Conservation (phyloP, 2,329 filamentous ascomycete species). For the Cryphonectria japonica region DNA sequence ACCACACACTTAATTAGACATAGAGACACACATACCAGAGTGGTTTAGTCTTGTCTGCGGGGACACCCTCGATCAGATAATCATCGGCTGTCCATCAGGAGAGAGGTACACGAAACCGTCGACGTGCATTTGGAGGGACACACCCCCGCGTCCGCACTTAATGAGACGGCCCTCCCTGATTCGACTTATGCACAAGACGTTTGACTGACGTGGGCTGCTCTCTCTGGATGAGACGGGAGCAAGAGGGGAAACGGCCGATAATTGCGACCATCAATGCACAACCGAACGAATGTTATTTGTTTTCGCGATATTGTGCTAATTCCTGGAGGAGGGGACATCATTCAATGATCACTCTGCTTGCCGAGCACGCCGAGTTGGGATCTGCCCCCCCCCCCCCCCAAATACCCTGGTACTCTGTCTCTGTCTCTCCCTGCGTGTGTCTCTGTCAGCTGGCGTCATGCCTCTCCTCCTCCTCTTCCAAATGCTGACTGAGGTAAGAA, state of each 20-base stretch:
- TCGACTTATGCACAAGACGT: background rate
- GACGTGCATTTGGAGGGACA: constrained; percentile 2
- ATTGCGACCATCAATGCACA: constrained; percentile 19
- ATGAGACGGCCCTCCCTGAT: background rate
- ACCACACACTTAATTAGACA: background rate
- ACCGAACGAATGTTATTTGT: constrained; percentile 14
- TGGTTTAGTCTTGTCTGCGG: background rate
- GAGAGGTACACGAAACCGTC: background rate
- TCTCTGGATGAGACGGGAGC: constrained; percentile 23
- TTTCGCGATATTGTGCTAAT: constrained; percentile 4
- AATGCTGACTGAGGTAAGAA: constrained; percentile 18
- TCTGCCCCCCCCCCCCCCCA: background rate
- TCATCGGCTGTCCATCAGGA: background rate
- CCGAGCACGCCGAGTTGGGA: constrained; percentile 5
- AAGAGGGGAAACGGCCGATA: constrained; percentile 11
- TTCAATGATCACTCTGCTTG: constrained; percentile 6
- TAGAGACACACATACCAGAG: no score
- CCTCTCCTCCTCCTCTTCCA: constrained; percentile 6
- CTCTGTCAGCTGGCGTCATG: constrained; percentile 23
- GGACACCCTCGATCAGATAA: background rate
- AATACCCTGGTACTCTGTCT: no score
- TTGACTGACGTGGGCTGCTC: constrained; percentile 26
- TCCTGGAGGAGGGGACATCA: constrained; percentile 5
- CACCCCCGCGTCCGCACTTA: constrained; percentile 8
- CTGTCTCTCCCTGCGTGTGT: no score